phyloP scores from a whole-genome alignment of 2,329 filamentous ascomycete species.

The Salinomyces thailandicus region DNA sequence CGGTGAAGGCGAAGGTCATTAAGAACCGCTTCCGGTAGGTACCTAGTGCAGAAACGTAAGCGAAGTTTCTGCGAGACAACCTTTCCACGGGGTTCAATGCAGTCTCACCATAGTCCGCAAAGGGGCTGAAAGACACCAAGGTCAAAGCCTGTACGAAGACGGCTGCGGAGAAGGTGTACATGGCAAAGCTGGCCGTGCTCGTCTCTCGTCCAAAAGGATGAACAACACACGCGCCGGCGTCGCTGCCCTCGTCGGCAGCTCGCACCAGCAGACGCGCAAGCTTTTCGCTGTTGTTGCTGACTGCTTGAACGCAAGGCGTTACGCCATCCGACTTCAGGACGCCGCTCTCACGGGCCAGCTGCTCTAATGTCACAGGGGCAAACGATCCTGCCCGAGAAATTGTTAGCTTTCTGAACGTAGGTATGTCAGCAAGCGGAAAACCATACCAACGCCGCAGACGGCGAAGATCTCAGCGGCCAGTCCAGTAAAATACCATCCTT shows the following conservation, averaged over 20 bases:
- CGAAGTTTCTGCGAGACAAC: neutral
- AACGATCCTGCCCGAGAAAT: slow-evolving; percentile 76
- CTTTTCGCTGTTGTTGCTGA: neutral
- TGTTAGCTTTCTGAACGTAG: too few species aligned
- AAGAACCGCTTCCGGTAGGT: slow-evolving; percentile 75
- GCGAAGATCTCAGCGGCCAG: slow-evolving; percentile 91
- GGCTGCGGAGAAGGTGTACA: slow-evolving; percentile 94
- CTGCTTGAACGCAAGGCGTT: slow-evolving; percentile 51
- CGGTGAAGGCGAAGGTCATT: slow-evolving; percentile 71
- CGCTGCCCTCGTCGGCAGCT: slow-evolving; percentile 2
- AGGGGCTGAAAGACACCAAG: slow-evolving; percentile 91
- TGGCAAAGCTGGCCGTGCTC: slow-evolving; percentile 92
- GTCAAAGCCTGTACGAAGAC: slow-evolving; percentile 80
- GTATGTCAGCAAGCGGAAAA: too few species aligned
- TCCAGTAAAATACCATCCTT: slow-evolving; percentile 19
- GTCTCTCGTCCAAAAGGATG: slow-evolving; percentile 72
- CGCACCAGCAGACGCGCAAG: neutral
- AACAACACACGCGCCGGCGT: slow-evolving; percentile 59
- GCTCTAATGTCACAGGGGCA: slow-evolving; percentile 89
- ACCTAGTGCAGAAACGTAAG: neutral
- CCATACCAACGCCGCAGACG: slow-evolving; percentile 60
- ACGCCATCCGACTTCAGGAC: slow-evolving; percentile 68
- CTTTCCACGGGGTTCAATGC: neutral
- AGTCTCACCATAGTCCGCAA: slow-evolving; percentile 69
- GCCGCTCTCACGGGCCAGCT: slow-evolving; percentile 82